Evolutionary conservation across 176 grass and related monocot species (phyloP), one percentile per base, ranked within the genome.

Genomic region (Aegilops sharonensis): DNA sequence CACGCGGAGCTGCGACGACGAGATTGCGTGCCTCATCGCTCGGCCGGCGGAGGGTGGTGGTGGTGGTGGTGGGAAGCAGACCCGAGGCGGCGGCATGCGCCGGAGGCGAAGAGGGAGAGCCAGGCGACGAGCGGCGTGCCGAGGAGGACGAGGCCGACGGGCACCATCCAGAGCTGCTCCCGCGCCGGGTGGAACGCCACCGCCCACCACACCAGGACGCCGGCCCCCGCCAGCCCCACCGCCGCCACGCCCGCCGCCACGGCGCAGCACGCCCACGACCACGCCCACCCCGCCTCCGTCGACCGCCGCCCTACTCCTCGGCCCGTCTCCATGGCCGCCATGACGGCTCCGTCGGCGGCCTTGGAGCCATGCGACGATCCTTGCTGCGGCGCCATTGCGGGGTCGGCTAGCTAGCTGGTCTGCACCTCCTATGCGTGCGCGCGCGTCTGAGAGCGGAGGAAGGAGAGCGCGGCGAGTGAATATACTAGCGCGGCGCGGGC

Each of bases 141-240:
- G 85, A 92, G 83, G 18, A 98, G 83, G 80, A 98, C 76, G 84
- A 98, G 83, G 47, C 97, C 90, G 15, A 94, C 92, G 70, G 97
- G 97, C 40, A 98, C 97, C 97, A 98, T 98, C 97, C 97, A 98
- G 4, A 96, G 82, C 90, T 94, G 94, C 81, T 85, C 40, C 9
- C 78, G 88, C 34, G 62, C 63, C 5, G 77, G 92, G 85, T 94
- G 97, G 88, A 98, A 98, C 75, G 29, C 90, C 36, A 95, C 27
- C 35, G 67, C 88, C 97, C 97, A 95, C 92, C 92, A 95, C 65
- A 92, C 89, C 90, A 98, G 76, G 75, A 96, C 68, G 2, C 25
- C 94, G 4, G 90, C 88, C 0, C 97, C 97, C 56, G 72, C 75
- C 11, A 95, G 40, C 29, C 85, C 89, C 13, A 77, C 66, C 37